A percentile compares a stretch with the other conserved stretches of the same genome.
These are phyloP conservation scores for Salicornia ramosissima DNA, from an alignment of 148 eudicot species.

Conservation along the genomic window DNA sequence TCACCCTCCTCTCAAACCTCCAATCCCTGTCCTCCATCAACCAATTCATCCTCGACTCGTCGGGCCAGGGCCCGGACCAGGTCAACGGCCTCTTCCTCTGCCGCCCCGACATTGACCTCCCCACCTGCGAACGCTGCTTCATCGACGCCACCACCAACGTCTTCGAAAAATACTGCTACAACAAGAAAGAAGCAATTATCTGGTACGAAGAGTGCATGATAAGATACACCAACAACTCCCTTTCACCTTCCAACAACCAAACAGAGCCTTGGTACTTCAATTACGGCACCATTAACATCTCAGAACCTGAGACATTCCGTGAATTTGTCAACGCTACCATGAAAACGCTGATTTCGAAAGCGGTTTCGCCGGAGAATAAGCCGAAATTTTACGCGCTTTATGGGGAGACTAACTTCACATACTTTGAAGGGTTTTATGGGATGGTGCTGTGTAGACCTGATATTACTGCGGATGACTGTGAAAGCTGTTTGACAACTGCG, in stretches of 20 bases:
- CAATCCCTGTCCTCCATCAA: background rate
- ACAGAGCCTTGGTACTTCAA: background rate
- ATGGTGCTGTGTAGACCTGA: constrained; percentile 14
- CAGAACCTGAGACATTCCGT: constrained; percentile 5
- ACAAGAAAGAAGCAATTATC: constrained; percentile 10
- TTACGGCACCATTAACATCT: background rate
- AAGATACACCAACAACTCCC: constrained; percentile 19
- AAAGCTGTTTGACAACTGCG: constrained; percentile 1
- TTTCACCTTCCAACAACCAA: background rate
- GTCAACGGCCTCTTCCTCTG: constrained; percentile 27
- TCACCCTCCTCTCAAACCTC: constrained; percentile 9
- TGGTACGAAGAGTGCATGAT: constrained; percentile 26
- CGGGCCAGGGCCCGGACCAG: background rate
- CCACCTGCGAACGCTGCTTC: constrained; percentile 17
- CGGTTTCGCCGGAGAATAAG: background rate
- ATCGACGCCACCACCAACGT: background rate
- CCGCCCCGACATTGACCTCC: constrained; percentile 20
- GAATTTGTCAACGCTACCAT: constrained; percentile 5
- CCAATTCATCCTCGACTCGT: constrained; percentile 7
- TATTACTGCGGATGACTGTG: background rate
- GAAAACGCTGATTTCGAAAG: constrained; percentile 8
- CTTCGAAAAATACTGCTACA: background rate
- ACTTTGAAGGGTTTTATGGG: constrained; percentile 13
- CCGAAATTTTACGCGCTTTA: background rate
- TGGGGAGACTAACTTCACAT: background rate